phyloP scores from a whole-genome alignment of 2,329 filamentous ascomycete species.

The Penicillium sp. region DNA sequence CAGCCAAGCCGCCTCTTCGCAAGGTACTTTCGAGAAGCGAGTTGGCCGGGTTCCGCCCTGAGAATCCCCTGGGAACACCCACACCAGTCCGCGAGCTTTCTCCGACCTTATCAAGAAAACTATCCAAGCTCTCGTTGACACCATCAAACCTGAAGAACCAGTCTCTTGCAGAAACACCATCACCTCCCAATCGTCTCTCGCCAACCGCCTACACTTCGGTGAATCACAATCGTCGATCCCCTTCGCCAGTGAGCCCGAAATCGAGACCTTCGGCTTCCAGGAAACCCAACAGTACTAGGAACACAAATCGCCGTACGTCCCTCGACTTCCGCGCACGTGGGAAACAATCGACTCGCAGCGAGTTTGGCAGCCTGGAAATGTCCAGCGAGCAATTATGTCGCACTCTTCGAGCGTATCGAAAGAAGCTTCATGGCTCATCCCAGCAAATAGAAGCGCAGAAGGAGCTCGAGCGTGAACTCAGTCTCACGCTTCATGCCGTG shows the following conservation, averaged over 20 bases:
- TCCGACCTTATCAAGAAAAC: slow-evolving; percentile 55
- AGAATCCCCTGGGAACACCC: slow-evolving; percentile 45
- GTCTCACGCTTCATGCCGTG: slow-evolving; percentile 40
- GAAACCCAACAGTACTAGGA: slow-evolving; percentile 30
- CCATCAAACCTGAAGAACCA: slow-evolving; percentile 34
- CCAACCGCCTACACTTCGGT: slow-evolving; percentile 26
- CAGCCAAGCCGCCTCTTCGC: slow-evolving; percentile 71
- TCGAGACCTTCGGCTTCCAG: slow-evolving; percentile 26
- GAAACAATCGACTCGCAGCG: slow-evolving; percentile 39
- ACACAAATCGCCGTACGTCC: slow-evolving; percentile 47
- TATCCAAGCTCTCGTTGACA: slow-evolving; percentile 54
- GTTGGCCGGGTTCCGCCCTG: slow-evolving; percentile 70
- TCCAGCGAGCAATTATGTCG: slow-evolving; percentile 61
- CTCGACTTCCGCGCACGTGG: slow-evolving; percentile 52
- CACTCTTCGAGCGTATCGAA: slow-evolving; percentile 59
- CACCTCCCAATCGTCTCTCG: slow-evolving; percentile 34
- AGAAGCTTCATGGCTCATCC: slow-evolving; percentile 53
- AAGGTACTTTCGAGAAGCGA: slow-evolving; percentile 86
- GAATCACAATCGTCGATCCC: slow-evolving; percentile 34
- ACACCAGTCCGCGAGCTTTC: slow-evolving; percentile 47
- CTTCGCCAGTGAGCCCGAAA: slow-evolving; percentile 43
- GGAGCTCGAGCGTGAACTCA: slow-evolving; percentile 61
- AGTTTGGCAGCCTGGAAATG: slow-evolving; percentile 51
- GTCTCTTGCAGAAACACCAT: slow-evolving; percentile 32
- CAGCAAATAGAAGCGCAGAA: slow-evolving; percentile 52